Base-by-base conservation (phyloP, 164 flowering plant species). In the Protea cynaroides region DNA sequence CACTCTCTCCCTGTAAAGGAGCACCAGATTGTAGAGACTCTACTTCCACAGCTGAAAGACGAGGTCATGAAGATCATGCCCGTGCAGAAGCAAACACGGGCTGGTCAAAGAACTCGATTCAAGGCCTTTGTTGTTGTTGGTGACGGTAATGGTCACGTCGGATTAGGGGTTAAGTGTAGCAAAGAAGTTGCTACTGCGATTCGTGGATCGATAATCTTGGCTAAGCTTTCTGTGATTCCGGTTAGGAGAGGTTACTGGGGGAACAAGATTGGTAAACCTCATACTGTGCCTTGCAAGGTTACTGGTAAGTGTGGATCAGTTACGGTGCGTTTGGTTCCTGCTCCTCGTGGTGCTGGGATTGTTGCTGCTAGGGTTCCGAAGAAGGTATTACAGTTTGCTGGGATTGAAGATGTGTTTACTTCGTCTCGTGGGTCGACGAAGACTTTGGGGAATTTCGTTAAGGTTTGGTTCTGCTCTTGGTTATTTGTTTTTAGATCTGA, bases 21-120 rank as follows among this genome's bases (percentile, higher is more conserved):
- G 73, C 34, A 29, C 34, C 34, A 29, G 34, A 29, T 29, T 2
- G 34, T 29, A 29, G 34, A 29, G 8, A 55, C 69, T 3, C 80
- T 85, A 1, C 66, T 85, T 0, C 87, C 84, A 0, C 58, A 63
- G 1, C 69, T 89, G 9, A 89, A 89, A 62, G 92, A 89, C 49
- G 96, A 89, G 79, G 96, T 89, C 14, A 89, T 89, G 92, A 89
- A 89, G 67, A 89, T 86, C 79, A 85, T 87, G 87, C 88, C 96
- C 8, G 96, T 89, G 12, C 92, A 86, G 83, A 89, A 89, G 52
- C 90, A 89, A 70, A 89, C 96, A 6, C 77, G 96, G 0, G 96
- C 96, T 25, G 90, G 96, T 7, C 96, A 89, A 71, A n/a, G 96
- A 11, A 89, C 96, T 37, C 47, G 96, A 57, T 87, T 89, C 80